Evolutionary conservation across 2,329 filamentous ascomycete genomes (phyloP), one percentile per base, ranked within the genome.

Genomic region (Penicillium frequentans): DNA sequence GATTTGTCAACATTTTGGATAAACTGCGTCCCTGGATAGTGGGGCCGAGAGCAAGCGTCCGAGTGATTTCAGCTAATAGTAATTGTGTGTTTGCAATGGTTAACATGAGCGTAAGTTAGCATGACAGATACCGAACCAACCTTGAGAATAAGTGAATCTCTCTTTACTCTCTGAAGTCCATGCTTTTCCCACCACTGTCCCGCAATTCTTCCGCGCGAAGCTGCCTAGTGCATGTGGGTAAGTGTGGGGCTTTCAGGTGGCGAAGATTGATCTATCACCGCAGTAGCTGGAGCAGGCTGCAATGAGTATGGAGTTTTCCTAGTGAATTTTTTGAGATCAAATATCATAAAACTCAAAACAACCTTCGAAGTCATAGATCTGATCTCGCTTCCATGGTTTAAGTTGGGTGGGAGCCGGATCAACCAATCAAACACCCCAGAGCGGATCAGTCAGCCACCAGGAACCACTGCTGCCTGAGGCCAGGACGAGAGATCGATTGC

Each of bases 381-480:
- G 37, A 13, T 42, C n/a, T 37, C 16, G 35, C 37, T 39, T 49
- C 48, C 48, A 49, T 49, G 48, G 48, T 39, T 26, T 21, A 19
- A 42, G 23, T 16, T 21, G 3, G 16, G 16, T 21, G 19, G 29
- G 16, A 37, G 23, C 8, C 9, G 7, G 13, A 27, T 24, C 33
- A 23, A 6, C 48, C 48, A 49, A 49, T 49, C 48, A 49, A 5
- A n/a, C 35, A 4, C 21, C 2, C 3, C 19, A 26, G 13, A 14
- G 19, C 14, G 14, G 48, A 49, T 49, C 48, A 49, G 48, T 49
- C 48, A 49, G 31, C 48, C 48, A 49, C 16, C 35, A 49, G 31
- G 48, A 39, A 49, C 33, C 16, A 13, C 21, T 10, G 31, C 5
- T 39, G 48, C 48, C 48, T 49, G 31, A 49, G 48, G 48, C 48